A percentile compares a stretch with the other conserved stretches of the same genome.
Conservation (phyloP, 2,329 filamentous ascomycete species). For the Emergomyces orientalis region DNA sequence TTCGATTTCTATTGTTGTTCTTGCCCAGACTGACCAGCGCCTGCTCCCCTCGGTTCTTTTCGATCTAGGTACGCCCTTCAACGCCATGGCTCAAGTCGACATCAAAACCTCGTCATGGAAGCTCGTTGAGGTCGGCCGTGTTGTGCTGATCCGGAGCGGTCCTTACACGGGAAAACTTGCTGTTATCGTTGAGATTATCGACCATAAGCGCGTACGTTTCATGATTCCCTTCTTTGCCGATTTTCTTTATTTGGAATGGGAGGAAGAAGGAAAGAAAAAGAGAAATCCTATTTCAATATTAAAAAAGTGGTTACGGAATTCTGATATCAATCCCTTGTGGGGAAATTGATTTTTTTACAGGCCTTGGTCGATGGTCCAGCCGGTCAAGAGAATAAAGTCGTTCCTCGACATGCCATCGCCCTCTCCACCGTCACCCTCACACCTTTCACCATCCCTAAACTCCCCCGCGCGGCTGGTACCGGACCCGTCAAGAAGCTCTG, state of each 20-base stretch:
- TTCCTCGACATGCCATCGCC: slow-evolving; percentile 77
- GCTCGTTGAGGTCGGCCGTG: slow-evolving; percentile 95
- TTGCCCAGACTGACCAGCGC: slow-evolving; percentile 9
- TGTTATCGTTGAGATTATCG: slow-evolving; percentile 97
- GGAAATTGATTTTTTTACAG: slow-evolving; percentile 41
- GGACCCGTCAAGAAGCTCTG: slow-evolving; percentile 77
- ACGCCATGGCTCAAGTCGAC: slow-evolving; percentile 72
- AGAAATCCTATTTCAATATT: not conserved
- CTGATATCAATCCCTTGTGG: slow-evolving; percentile 1
- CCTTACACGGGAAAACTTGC: slow-evolving; percentile 78
- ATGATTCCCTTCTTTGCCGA: not conserved
- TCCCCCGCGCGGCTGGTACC: slow-evolving; percentile 76
- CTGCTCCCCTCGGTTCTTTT: not conserved
- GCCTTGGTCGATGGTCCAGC: slow-evolving; percentile 93
- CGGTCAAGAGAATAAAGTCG: slow-evolving; percentile 64
- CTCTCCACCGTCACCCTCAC: slow-evolving; percentile 82
- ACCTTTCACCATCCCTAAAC: slow-evolving; percentile 73
- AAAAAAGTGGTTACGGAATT: slow-evolving; percentile 7
- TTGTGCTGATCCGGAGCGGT: slow-evolving; percentile 82
- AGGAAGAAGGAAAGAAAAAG: not conserved
- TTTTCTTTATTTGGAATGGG: not conserved
- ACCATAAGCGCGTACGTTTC: slow-evolving; percentile 97
- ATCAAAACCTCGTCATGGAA: slow-evolving; percentile 81
- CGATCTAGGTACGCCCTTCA: slow-evolving; percentile 43
- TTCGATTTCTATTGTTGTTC: not conserved